Percentiles rank a stretch among this genome's conserved stretches.
Evolutionary conservation across 2,329 filamentous ascomycete species (phyloP).

Genomic region (Colletotrichum sansevieriae): DNA sequence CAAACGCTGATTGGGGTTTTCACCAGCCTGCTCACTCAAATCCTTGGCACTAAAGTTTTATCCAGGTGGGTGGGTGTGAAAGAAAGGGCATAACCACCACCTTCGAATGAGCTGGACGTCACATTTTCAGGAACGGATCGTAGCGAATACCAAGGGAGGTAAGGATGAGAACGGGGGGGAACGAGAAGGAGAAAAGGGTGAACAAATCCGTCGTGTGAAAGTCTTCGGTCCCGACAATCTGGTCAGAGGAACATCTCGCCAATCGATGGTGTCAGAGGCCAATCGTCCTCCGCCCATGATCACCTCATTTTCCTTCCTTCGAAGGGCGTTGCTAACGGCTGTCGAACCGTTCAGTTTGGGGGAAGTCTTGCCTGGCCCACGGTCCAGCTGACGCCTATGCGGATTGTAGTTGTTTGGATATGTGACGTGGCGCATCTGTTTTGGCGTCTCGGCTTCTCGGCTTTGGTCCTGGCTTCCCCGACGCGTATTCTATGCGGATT

Average conservation of each 20-base stretch:
- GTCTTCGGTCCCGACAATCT: neutral
- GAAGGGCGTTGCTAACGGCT: too few species aligned
- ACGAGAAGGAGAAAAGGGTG: neutral
- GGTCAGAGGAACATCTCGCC: neutral
- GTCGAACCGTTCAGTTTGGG: too few species aligned
- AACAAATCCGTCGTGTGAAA: neutral
- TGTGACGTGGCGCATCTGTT: neutral
- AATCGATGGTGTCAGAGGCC: neutral
- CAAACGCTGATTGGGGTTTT: too few species aligned
- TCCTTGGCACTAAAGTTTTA: too few species aligned
- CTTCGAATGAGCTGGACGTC: too few species aligned
- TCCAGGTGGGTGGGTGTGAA: too few species aligned
- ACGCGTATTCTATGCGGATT: neutral
- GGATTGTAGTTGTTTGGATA: too few species aligned
- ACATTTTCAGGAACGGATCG: neutral
- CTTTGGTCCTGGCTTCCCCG: neutral
- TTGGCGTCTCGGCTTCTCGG: neutral
- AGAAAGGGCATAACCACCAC: too few species aligned
- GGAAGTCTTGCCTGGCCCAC: too few species aligned
- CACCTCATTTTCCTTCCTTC: neutral
- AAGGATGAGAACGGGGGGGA: neutral
- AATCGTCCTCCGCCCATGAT: neutral
- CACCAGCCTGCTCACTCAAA: too few species aligned
- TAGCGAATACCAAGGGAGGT: neutral
- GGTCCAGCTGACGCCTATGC: too few species aligned